phyloP scores from a whole-genome alignment of 805 yeast species.

The Grigorovia jiainica region DNA sequence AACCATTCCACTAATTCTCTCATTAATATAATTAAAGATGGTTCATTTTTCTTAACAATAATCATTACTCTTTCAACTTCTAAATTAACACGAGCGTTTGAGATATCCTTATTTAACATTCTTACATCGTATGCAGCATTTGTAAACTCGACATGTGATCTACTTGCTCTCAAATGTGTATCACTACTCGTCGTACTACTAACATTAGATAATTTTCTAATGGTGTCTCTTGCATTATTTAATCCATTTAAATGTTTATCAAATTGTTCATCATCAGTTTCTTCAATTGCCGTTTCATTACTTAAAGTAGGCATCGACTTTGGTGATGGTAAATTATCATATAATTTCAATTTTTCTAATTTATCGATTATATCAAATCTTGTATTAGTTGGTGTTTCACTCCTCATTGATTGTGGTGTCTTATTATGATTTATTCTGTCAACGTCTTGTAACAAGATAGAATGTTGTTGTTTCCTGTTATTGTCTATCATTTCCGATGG shows the following conservation, averaged over 20 bases:
- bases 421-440: neutral
- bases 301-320: neutral
- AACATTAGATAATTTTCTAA: constrained; percentile 12
- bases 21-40: constrained; percentile 60
- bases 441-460: neutral
- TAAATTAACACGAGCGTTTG: constrained; percentile 58
- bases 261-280: constrained; percentile 4
- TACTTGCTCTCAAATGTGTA: constrained; percentile 6
- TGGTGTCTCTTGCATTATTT: constrained; percentile 15
- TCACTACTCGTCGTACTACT: constrained; percentile 4
- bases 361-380: neutral
- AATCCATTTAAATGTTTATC: constrained; percentile 5
- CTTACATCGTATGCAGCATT: constrained; percentile 78
- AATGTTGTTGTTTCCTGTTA: neutral
- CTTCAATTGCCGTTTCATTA: constrained; percentile 4
- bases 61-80: constrained; percentile 64
- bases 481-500: constrained; percentile 1
- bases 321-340: neutral
- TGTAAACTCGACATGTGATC: constrained; percentile 58
- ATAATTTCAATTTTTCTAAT: constrained; percentile 4
- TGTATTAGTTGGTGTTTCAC: neutral
- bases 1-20: constrained; percentile 73
- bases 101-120: constrained; percentile 58
- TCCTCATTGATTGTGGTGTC: neutral
- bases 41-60: constrained; percentile 73